These are phyloP conservation scores for Monosporozyma unispora DNA, from an alignment of 805 yeast genomes.

Conservation along the genomic window DNA sequence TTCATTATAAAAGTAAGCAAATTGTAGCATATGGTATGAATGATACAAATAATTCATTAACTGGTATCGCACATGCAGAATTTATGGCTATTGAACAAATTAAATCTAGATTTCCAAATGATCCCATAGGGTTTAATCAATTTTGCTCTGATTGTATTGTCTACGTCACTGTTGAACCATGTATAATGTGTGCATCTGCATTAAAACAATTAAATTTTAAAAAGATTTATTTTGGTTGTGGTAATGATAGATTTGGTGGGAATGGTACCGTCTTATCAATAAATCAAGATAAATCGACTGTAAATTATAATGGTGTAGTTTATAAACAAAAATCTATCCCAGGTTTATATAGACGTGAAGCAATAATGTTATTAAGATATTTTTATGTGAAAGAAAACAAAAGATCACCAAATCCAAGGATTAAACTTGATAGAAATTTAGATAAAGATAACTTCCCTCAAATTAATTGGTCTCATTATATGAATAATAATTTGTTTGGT, in stretches of 20 bases:
- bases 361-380: constrained; percentile 67
- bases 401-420: constrained; percentile 73
- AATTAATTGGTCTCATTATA: constrained; percentile 46
- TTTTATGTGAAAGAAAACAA: constrained; percentile 83
- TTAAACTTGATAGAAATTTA: constrained; percentile 58
- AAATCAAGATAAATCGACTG: constrained; percentile 36
- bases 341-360: constrained; percentile 72
- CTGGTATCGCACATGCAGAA: constrained; percentile 92
- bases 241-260: constrained; percentile 93
- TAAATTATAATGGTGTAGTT: neutral
- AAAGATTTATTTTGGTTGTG: constrained; percentile 81
- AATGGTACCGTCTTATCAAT: constrained; percentile 77
- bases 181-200: constrained; percentile 96
- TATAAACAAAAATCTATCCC: constrained; percentile 43
- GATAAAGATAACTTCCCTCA: constrained; percentile 51
- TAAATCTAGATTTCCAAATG: constrained; percentile 22
- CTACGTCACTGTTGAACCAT: constrained; percentile 95
- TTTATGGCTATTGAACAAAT: constrained; percentile 65
- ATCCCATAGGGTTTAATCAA: constrained; percentile 12
- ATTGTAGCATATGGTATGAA: constrained; percentile 74
- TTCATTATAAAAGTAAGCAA: constrained; percentile 33
- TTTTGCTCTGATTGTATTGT: constrained; percentile 51
- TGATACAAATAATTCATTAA: constrained; percentile 72
- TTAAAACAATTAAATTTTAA: constrained; percentile 69
- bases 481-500: constrained; percentile 36